Conservation (phyloP, 2,329 filamentous ascomycete species). For the Colletotrichum sp. region DNA sequence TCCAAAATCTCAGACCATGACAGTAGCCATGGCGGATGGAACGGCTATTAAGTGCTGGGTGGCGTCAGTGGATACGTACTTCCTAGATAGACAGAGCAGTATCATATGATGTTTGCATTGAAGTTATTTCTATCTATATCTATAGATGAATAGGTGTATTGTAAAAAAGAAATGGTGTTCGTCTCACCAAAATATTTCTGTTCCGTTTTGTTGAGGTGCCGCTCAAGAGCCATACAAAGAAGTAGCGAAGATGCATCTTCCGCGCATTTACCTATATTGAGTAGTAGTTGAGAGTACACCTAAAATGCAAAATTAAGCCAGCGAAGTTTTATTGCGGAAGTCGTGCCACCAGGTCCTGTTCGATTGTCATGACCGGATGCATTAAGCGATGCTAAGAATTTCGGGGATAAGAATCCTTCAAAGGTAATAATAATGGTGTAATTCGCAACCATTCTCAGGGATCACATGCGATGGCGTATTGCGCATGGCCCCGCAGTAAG, state of each 20-base stretch:
- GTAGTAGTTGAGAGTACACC: background rate
- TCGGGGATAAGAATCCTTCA: background rate
- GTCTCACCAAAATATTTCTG: accelerated
- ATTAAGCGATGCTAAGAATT: accelerated
- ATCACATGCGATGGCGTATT: background rate
- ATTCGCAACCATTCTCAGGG: background rate
- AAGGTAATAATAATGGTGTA: background rate
- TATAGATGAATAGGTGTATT: background rate
- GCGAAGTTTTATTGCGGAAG: background rate
- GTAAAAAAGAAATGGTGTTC: accelerated
- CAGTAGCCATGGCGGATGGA: background rate
- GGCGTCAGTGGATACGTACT: accelerated
- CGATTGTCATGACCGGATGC: accelerated
- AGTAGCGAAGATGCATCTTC: background rate
- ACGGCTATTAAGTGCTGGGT: background rate
- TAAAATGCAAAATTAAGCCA: accelerated
- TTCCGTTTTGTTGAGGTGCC: background rate
- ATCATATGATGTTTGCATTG: background rate
- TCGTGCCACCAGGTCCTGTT: accelerated
- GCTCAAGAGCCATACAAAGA: background rate
- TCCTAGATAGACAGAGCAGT: background rate
- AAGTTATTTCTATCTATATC: accelerated
- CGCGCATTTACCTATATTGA: background rate
- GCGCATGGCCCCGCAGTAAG: constrained; percentile 22
- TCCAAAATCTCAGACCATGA: background rate